Evolutionary conservation across 192 early-diverging fungal genomes (phyloP), one percentile per base, ranked within the genome.

Genomic region (Coemansia biformis): DNA sequence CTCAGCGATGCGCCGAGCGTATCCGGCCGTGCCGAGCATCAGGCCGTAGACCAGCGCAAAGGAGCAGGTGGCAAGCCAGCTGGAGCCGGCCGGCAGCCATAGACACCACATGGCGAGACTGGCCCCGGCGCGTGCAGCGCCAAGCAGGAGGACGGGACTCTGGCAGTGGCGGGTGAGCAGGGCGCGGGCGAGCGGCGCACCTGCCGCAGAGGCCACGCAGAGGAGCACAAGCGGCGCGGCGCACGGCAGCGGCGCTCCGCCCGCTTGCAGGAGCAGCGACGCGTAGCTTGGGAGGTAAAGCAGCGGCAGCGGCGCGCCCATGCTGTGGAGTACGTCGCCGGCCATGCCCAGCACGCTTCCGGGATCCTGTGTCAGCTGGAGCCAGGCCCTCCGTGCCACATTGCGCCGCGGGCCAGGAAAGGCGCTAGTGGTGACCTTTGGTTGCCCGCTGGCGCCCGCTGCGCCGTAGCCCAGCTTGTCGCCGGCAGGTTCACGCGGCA

Each of bases 11-110:
- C 21, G 1, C 43, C 29, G 9, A 1, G 30, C 48, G 22, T 31
- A 10, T 10, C 19, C 15, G 14, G 39, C 34, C 4, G 23, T 26
- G 24, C 63, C 63, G 14, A 57, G 40, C 7, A 45, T 17, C 44
- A 54, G 16, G 5, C 63, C 63, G 19, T 53, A 48, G n/a, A 38
- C 39, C 0, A 29, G 21, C 29, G 55, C 48, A 32, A 66, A 66
- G 16, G 21, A 35, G 30, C 50, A 48, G 0, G 38, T 10, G 38
- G 57, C 12, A 5, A 32, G 45, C 45, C 55, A 52, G 34, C 44
- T 53, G 28, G 32, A 15, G 18, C 33, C 54, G 5, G 50, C 35
- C 2, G 55, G 63, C 38, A 66, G 55, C 63, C 63, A 66, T 14
- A 66, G 46, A 1, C 63, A 37, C 50, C 63, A 66, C 6, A 58